phyloP scores from a whole-genome alignment of 345 rosid genomes.

The Populus euphratica region DNA sequence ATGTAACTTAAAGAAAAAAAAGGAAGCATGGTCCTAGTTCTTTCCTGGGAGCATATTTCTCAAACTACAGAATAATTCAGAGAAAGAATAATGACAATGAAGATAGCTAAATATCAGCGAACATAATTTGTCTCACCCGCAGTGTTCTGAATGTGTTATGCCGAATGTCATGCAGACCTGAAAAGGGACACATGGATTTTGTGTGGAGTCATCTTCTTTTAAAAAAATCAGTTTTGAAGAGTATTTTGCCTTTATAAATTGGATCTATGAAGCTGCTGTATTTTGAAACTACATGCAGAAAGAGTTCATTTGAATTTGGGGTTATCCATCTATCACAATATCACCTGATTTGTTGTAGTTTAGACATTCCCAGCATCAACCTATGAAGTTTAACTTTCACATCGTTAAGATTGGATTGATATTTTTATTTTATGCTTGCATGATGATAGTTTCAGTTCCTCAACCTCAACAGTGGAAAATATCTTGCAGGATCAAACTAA shows the following conservation, averaged over 20 bases:
- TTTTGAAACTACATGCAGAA: neutral
- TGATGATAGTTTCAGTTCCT: neutral
- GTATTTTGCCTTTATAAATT: neutral
- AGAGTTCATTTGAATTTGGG: neutral
- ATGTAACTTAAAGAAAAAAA: neutral
- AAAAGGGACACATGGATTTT: neutral
- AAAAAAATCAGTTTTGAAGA: neutral
- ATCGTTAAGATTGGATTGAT: neutral
- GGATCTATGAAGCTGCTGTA: neutral
- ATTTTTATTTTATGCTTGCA: neutral
- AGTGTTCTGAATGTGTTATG: neutral
- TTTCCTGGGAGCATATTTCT: neutral
- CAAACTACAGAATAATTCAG: neutral
- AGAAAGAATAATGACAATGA: neutral
- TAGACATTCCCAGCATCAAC: neutral
- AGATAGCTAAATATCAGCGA: neutral
- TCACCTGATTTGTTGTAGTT: neutral
- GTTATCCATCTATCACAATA: neutral
- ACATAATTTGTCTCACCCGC: neutral
- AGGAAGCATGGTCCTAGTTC: neutral
- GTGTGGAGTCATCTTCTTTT: neutral
- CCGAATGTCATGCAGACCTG: neutral
- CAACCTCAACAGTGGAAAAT: neutral
- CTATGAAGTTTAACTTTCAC: neutral
- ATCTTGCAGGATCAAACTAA: conserved; percentile 59